Percentiles rank a stretch among this genome's conserved stretches.
These are phyloP conservation scores for Xylariaceae sp. DNA, from an alignment of 2,329 filamentous ascomycete species.

Conservation along the genomic window DNA sequence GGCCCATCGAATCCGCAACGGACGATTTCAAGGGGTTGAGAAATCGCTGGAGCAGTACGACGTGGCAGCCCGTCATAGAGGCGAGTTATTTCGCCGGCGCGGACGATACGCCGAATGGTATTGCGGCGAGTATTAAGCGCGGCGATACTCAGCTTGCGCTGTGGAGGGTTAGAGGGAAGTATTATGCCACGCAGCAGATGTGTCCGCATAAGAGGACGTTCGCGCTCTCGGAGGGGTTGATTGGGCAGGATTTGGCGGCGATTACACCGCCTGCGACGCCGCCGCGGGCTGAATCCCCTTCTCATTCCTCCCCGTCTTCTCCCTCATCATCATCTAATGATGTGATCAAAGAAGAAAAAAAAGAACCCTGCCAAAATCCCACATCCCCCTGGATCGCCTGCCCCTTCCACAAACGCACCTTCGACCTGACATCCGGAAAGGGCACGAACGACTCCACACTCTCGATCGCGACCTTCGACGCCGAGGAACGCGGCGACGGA, in stretches of 20 bases:
- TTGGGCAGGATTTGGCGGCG: conserved; percentile 56
- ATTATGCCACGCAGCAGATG: conserved; percentile 89
- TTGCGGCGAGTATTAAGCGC: conserved; percentile 72
- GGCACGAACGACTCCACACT: conserved; percentile 71
- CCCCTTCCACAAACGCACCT: conserved; percentile 87
- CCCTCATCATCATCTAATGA: no score
- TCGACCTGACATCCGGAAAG: conserved; percentile 64
- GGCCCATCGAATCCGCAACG: conserved; percentile 59
- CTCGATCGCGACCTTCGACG: conserved; percentile 76
- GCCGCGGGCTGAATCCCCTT: conserved; percentile 20
- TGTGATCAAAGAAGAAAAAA: background rate
- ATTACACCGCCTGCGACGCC: conserved; percentile 32
- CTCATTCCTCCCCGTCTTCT: conserved; percentile 30
- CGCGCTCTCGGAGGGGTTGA: conserved; percentile 77
- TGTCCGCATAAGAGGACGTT: conserved; percentile 90
- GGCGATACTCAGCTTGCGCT: conserved; percentile 85
- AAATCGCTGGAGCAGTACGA: conserved; percentile 58
- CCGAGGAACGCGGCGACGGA: conserved; percentile 67
- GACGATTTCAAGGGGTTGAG: conserved; percentile 65
- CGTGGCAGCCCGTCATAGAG: conserved; percentile 77
- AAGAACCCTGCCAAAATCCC: conserved; percentile 10
- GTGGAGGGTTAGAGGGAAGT: conserved; percentile 75
- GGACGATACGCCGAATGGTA: conserved; percentile 62
- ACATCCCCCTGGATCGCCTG: conserved; percentile 74
- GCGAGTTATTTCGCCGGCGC: conserved; percentile 61